Evolutionary conservation across 768 basidiomycete genomes (phyloP).

Genomic region (Rhizopogon sp.): DNA sequence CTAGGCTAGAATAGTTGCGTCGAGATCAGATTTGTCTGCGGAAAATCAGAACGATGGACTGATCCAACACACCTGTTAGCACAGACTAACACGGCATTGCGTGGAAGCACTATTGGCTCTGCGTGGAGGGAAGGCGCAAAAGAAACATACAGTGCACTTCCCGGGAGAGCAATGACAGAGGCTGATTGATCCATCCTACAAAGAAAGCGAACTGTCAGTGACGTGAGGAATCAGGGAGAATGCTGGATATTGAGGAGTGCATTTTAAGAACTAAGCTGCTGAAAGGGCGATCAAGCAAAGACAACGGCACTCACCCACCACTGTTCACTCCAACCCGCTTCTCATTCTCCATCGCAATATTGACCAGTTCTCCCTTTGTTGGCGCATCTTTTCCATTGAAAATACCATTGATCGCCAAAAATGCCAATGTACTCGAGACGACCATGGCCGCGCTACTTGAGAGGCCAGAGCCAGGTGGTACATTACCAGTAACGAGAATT

Average conservation of each 20-base stretch:
- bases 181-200: constrained; percentile 87
- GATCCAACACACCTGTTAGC: constrained; percentile 12
- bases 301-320: constrained; percentile 52
- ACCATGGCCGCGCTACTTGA: constrained; percentile 91
- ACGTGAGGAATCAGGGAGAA: neutral
- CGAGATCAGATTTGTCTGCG: constrained; percentile 3
- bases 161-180: constrained; percentile 69
- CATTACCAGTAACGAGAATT: constrained; percentile 71
- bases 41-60: constrained; percentile 68
- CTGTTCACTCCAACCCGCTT: constrained; percentile 80
- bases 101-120: constrained; percentile 61
- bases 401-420: constrained; percentile 74
- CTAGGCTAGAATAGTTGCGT: constrained; percentile 30
- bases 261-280: neutral
- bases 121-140: constrained; percentile 76
- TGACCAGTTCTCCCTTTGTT: constrained; percentile 68
- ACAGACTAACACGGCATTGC: constrained; percentile 19
- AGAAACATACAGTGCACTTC: constrained; percentile 71
- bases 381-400: constrained; percentile 20
- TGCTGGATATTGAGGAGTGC: neutral
- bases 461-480: constrained; percentile 83
- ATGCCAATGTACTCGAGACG: constrained; percentile 78
- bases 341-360: constrained; percentile 81
- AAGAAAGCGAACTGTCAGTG: constrained; percentile 4
- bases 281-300: neutral